These are phyloP conservation scores for Plasmodium yoelii DNA, from an alignment of 169 alveolate species.

Conservation along the genomic window DNA sequence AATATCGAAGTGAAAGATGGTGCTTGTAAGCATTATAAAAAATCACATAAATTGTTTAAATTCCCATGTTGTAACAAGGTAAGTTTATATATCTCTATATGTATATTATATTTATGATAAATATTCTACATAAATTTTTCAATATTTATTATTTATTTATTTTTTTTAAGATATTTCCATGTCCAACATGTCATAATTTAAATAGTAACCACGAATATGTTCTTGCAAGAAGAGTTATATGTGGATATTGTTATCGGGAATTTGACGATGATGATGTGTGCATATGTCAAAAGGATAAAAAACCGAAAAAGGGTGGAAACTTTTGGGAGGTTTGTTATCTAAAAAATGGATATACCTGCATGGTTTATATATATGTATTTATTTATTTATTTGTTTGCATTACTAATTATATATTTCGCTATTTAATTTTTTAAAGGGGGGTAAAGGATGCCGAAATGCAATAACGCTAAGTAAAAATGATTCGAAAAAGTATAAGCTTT, in stretches of 20 bases:
- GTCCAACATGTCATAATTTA: slow-evolving; percentile 81
- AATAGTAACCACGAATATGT: slow-evolving; percentile 78
- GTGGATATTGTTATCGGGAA: slow-evolving; percentile 82
- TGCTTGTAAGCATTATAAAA: slow-evolving; percentile 81
- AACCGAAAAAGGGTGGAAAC: slow-evolving; percentile 73
- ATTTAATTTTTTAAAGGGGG: slow-evolving; percentile 72
- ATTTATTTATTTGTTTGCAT: neutral
- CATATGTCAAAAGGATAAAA: slow-evolving; percentile 67
- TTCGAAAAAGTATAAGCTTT: slow-evolving; percentile 77
- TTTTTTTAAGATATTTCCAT: slow-evolving; percentile 75
- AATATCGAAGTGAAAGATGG: slow-evolving; percentile 77
- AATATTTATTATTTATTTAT: neutral
- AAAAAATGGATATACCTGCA: neutral
- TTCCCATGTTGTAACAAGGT: slow-evolving; percentile 83
- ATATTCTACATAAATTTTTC: neutral
- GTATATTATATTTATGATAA: neutral
- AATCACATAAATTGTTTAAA: slow-evolving; percentile 78
- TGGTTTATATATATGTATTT: neutral
- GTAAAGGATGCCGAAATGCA: slow-evolving; percentile 83
- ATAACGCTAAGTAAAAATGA: slow-evolving; percentile 78
- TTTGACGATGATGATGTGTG: slow-evolving; percentile 77
- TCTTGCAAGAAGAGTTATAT: slow-evolving; percentile 79
- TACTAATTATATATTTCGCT: neutral
- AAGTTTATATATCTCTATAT: neutral
- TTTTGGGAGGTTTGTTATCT: slow-evolving; percentile 78